Percentiles rank a stretch among this genome's conserved stretches.
These are phyloP conservation scores for Ulmus americana DNA, from an alignment of 331 rosid species.

Conservation along the genomic window DNA sequence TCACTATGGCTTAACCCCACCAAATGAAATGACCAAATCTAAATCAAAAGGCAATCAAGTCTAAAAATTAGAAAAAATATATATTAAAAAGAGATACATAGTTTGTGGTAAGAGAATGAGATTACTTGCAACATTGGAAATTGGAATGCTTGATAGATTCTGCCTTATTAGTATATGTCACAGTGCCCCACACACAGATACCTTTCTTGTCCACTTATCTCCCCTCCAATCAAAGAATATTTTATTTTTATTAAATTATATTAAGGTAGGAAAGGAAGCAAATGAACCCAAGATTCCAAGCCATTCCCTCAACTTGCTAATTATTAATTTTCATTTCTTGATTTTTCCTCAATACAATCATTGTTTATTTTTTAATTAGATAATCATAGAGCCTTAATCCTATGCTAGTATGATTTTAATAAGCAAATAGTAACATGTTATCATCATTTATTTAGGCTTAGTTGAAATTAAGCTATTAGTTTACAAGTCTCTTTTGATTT, in stretches of 20 bases:
- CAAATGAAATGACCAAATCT: too few relatives aligned
- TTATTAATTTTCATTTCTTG: neutral
- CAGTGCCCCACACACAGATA: conserved; percentile 15
- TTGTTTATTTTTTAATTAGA: neutral
- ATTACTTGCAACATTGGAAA: conserved; percentile 25
- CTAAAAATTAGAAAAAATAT: too few relatives aligned
- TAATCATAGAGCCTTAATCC: conserved; percentile 2
- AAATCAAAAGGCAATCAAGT: too few relatives aligned
- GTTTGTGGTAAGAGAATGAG: neutral
- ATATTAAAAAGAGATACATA: neutral
- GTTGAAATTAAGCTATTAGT: neutral
- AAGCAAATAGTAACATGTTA: too few relatives aligned
- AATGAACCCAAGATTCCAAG: conserved; percentile 16
- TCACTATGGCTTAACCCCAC: too few relatives aligned
- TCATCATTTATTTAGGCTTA: neutral
- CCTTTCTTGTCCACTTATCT: conserved; percentile 23
- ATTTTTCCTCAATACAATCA: neutral
- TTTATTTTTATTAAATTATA: neutral
- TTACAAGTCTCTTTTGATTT: neutral
- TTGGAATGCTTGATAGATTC: conserved; percentile 25
- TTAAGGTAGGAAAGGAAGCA: conserved; percentile 6
- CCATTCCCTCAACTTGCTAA: neutral
- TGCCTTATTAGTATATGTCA: neutral
- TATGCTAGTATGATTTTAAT: neutral
- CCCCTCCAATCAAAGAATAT: conserved; percentile 6